phyloP scores from a whole-genome alignment of 768 basidiomycete species.

The Plicaturopsis crispa region DNA sequence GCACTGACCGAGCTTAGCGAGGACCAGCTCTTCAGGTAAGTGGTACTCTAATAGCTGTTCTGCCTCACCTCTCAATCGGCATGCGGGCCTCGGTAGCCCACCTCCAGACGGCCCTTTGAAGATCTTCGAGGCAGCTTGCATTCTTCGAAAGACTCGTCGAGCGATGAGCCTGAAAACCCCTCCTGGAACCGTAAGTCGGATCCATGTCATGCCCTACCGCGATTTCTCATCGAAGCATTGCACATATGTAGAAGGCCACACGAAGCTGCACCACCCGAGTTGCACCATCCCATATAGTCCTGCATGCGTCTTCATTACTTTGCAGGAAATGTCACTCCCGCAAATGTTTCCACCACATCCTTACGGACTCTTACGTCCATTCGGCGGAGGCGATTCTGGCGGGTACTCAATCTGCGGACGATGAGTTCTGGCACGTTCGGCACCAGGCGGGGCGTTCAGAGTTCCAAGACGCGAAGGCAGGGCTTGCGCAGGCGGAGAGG shows the following conservation, averaged over 20 bases:
- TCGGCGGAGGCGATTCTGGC: conserved; percentile 22
- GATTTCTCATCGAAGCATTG: no score
- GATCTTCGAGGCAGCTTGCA: conserved; percentile 28
- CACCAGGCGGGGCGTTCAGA: conserved; percentile 18
- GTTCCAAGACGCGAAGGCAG: conserved; percentile 9
- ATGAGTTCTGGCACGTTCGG: conserved; percentile 4
- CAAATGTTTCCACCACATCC: conserved; percentile 31
- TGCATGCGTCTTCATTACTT: conserved; percentile 15
- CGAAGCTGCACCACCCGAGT: no score
- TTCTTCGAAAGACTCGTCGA: conserved; percentile 22
- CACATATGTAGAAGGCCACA: no score
- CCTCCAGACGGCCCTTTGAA: conserved; percentile 16
- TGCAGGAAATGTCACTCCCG: conserved; percentile 35
- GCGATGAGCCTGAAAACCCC: no score
- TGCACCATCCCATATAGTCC: conserved; percentile 15
- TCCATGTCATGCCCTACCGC: no score
- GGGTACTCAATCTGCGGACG: neutral
- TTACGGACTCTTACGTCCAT: conserved; percentile 27
- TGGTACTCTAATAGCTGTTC: no score
- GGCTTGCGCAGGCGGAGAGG: conserved; percentile 23
- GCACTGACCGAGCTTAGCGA: no score
- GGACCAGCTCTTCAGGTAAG: no score
- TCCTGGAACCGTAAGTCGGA: no score
- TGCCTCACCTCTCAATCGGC: no score
- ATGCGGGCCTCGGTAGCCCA: conserved; percentile 8